These are phyloP conservation scores for Mycena polygramma DNA, from an alignment of 768 basidiomycete genomes.

Conservation along the genomic window DNA sequence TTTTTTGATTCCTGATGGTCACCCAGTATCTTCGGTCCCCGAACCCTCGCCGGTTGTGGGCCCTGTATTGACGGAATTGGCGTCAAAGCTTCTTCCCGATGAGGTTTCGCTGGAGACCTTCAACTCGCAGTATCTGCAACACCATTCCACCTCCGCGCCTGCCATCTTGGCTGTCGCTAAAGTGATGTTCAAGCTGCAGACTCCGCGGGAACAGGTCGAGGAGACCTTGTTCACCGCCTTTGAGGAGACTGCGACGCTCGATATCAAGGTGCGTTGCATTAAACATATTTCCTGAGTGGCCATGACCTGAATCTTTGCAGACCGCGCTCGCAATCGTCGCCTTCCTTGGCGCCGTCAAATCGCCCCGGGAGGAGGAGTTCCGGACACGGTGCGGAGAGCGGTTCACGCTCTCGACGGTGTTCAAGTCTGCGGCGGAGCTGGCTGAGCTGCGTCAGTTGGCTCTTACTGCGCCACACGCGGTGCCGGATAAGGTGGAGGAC, in stretches of 20 bases:
- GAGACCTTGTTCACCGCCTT: conserved; percentile 65
- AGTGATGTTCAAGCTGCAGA: conserved; percentile 61
- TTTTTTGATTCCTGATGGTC: conserved; percentile 13
- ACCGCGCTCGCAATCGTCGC: conserved; percentile 61
- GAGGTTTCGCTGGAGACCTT: conserved; percentile 72
- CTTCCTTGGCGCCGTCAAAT: conserved; percentile 65
- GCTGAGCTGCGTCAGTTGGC: conserved; percentile 46
- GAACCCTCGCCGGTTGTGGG: conserved; percentile 62
- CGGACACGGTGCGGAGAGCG: conserved; percentile 61
- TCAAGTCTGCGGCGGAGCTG: conserved; percentile 70
- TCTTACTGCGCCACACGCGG: not conserved
- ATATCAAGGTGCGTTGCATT: conserved; percentile 57
- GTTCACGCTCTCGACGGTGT: conserved; percentile 76
- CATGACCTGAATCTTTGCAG: conserved; percentile 49
- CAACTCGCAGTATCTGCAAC: conserved; percentile 84
- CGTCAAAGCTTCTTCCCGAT: conserved; percentile 67
- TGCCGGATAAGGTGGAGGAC: conserved; percentile 28
- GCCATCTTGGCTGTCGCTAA: conserved; percentile 77
- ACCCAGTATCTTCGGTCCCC: conserved; percentile 58
- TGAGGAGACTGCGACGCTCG: conserved; percentile 55
- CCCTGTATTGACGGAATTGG: conserved; percentile 60
- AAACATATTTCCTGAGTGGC: too few relatives aligned
- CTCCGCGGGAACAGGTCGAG: conserved; percentile 72
- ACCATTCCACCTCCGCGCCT: conserved; percentile 60
- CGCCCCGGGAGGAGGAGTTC: conserved; percentile 73